phyloP scores from a whole-genome alignment of 2,329 filamentous ascomycete species.

The Verticillium alfalfae region DNA sequence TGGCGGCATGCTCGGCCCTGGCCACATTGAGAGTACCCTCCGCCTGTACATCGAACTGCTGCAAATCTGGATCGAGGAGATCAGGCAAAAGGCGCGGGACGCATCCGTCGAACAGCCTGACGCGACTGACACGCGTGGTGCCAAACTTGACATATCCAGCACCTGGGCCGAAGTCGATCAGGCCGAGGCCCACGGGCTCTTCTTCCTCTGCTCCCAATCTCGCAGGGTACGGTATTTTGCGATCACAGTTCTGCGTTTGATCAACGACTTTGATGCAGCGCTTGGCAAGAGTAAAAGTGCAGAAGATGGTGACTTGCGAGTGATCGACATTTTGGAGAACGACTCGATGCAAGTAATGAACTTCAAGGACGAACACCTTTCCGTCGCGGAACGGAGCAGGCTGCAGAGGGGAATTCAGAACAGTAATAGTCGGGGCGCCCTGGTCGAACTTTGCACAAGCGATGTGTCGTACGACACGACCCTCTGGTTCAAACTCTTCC shows the following conservation, averaged over 20 bases:
- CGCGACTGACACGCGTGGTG: slow-evolving; percentile 63
- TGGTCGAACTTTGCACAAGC: slow-evolving; percentile 92
- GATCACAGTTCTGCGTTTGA: slow-evolving; percentile 84
- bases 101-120: slow-evolving; percentile 61
- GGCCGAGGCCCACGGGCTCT: slow-evolving; percentile 91
- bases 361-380: slow-evolving; percentile 85
- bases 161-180: slow-evolving; percentile 94
- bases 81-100: slow-evolving; percentile 77
- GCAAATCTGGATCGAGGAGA: slow-evolving; percentile 96
- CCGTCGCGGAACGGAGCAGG: slow-evolving; percentile 86
- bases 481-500: slow-evolving; percentile 97
- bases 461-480: slow-evolving; percentile 92
- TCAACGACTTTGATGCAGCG: slow-evolving; percentile 88
- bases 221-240: slow-evolving; percentile 83
- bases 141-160: slow-evolving; percentile 79
- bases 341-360: slow-evolving; percentile 86
- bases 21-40: slow-evolving; percentile 91
- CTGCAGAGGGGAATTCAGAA: slow-evolving; percentile 85
- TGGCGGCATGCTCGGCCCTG: slow-evolving; percentile 88
- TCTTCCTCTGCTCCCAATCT: slow-evolving; percentile 96
- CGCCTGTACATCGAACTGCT: slow-evolving; percentile 89
- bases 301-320: slow-evolving; percentile 61
- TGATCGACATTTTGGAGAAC: slow-evolving; percentile 89
- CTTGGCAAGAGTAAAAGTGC: slow-evolving; percentile 61
- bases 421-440: slow-evolving; percentile 74